Conservation (phyloP, 2,329 filamentous ascomycete species). For the Alternaria infectoria region DNA sequence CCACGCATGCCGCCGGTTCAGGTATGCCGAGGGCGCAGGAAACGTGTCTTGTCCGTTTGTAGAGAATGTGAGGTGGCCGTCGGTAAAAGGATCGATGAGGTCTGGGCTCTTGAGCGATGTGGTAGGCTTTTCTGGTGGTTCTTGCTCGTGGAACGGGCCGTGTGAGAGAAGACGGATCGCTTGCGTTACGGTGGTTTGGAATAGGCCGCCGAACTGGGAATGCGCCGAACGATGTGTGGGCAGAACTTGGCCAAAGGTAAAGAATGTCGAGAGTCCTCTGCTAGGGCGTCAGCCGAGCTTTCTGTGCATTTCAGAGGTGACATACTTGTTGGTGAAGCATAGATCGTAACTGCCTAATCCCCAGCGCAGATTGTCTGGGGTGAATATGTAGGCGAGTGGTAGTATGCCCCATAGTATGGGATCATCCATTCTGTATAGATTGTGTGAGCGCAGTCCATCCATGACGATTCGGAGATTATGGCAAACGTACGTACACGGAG, state of each 20-base stretch:
- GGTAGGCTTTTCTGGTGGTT: constrained; percentile 28
- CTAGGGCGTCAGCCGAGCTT: constrained; percentile 16
- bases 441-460: constrained; percentile 21
- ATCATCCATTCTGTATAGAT: constrained; percentile 77
- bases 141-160: constrained; percentile 53
- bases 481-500: constrained; percentile 73
- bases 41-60: constrained; percentile 72
- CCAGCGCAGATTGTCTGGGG: constrained; percentile 81
- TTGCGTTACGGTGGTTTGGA: constrained; percentile 87
- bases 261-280: constrained; percentile 77
- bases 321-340: constrained; percentile 85
- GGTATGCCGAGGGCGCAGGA: constrained; percentile 73
- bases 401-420: constrained; percentile 92
- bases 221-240: constrained; percentile 84
- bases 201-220: constrained; percentile 81
- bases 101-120: constrained; percentile 38
- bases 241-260: constrained; percentile 85
- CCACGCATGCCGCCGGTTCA: constrained; percentile 77
- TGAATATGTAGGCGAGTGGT: constrained; percentile 74
- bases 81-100: constrained; percentile 62
- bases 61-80: constrained; percentile 63
- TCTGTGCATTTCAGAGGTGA: background rate
- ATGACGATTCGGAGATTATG: background rate
- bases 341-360: constrained; percentile 92
- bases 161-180: constrained; percentile 81